Evolutionary conservation across 2,329 filamentous ascomycete genomes (phyloP).

Genomic region (Teratosphaeriaceae sp.): DNA sequence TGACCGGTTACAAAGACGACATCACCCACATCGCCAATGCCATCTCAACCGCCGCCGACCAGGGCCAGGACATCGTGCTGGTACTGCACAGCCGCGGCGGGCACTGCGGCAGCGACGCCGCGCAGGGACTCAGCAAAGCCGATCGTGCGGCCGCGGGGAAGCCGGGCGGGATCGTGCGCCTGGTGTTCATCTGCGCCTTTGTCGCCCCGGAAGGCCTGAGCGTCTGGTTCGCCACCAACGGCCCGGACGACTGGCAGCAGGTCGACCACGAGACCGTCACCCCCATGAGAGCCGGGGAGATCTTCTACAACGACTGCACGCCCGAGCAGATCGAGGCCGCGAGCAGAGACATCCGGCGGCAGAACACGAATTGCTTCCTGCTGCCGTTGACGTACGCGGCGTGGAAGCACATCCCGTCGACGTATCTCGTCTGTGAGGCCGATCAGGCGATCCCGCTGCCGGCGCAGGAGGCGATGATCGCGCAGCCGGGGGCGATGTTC

Average conservation of each 20-base stretch:
- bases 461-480: conserved; percentile 33
- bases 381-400: conserved; percentile 24
- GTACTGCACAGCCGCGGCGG: conserved; percentile 25
- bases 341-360: conserved; percentile 3
- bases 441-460: conserved; percentile 33
- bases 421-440: conserved; percentile 35
- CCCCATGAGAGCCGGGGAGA: conserved; percentile 7
- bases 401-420: conserved; percentile 34
- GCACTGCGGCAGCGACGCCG: conserved; percentile 21
- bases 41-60: conserved; percentile 15
- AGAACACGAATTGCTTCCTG: conserved; percentile 15
- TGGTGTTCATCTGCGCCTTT: conserved; percentile 23
- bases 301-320: conserved; percentile 20
- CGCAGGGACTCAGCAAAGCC: conserved; percentile 16
- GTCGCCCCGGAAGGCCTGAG: conserved; percentile 14
- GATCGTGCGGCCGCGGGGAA: conserved; percentile 11
- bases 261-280: conserved; percentile 5
- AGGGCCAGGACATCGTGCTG: conserved; percentile 21
- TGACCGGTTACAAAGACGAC: conserved; percentile 17
- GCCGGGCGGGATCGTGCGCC: conserved; percentile 17
- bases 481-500: conserved; percentile 12
- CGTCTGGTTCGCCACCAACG: conserved; percentile 14
- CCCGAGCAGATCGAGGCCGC: conserved; percentile 10
- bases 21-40: conserved; percentile 16
- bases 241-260: conserved; percentile 9